phyloP scores from a whole-genome alignment of 116 monocot species.

The Cymodocea nodosa region DNA sequence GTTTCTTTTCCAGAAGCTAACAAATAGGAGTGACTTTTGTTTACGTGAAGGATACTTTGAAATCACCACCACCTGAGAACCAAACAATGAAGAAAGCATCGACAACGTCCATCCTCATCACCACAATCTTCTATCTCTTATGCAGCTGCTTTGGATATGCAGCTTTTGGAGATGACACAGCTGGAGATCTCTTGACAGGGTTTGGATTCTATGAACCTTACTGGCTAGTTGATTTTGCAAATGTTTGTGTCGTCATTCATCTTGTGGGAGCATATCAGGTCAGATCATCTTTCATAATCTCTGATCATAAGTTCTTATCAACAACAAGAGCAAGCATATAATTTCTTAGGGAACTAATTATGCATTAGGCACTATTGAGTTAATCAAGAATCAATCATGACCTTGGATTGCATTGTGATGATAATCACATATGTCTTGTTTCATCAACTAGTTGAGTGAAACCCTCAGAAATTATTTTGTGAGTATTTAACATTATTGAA shows the following conservation, averaged over 20 bases:
- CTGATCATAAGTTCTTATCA: no score
- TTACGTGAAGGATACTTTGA: slow-evolving; percentile 41
- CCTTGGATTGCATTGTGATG: no score
- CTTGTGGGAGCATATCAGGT: slow-evolving; percentile 68
- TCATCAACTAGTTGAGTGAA: no score
- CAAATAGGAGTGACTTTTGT: no score
- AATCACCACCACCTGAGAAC: slow-evolving; percentile 64
- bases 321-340: not conserved
- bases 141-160: slow-evolving; percentile 57
- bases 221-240: slow-evolving; percentile 61
- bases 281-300: not conserved
- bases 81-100: slow-evolving; percentile 73
- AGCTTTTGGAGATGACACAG: slow-evolving; percentile 53
- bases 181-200: slow-evolving; percentile 53
- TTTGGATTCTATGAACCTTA: slow-evolving; percentile 63
- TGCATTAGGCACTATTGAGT: not conserved
- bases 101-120: slow-evolving; percentile 36
- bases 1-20: no score
- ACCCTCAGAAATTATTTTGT: no score
- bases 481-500: no score
- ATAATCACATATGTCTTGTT: no score
- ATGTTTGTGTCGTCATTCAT: slow-evolving; percentile 48
- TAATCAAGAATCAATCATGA: no score
- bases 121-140: slow-evolving; percentile 50
- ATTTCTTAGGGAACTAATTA: not conserved